Base-by-base conservation (phyloP, 306 rosid species). In the Begonia masoniana region DNA sequence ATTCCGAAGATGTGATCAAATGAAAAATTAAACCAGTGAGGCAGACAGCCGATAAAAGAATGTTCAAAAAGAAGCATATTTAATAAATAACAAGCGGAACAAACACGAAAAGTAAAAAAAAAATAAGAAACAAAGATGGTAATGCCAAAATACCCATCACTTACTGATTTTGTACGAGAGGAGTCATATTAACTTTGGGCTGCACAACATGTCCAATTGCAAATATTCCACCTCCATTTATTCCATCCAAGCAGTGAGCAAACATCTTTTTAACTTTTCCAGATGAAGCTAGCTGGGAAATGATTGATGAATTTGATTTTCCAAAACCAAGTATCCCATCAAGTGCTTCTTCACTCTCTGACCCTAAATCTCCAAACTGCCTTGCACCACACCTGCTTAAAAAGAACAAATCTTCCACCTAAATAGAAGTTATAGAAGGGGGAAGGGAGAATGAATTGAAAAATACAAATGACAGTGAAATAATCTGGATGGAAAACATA, bases 291-390 rank as follows among this genome's bases (percentile, higher is more conserved):
- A 91, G 84, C 73, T 91, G 99, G 59, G 99, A 91, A 77, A 91
- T 86, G 61, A 91, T 57, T 17, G 99, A 91, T 41, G 80, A 79
- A 79, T 91, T 91, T 43, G 96, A 81, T 67, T 83, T 91, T 71
- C 99, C 99, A 66, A 91, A 91, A 57, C 96, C 99, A 73, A 91
- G 99, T 63, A 91, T 86, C 56, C 99, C 99, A 74, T 91, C 99
- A 61, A 91, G 94, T 59, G 99, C 96, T 62, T 75, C 92, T 68
- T 91, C 92, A 2, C 69, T 76, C 23, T 92, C 57, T 31, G 83
- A 81, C 59, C 70, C 73, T 59, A 78, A 69, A 74, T 81, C 87
- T 59, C 91, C 97, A 65, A 92, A 83, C 70, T 91, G 96, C 55
- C 84, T 83, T 50, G 94, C 99, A 51, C 99, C 99, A 68, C 99